Evolutionary conservation across 2,329 filamentous ascomycete species (phyloP).

Genomic region (Fusarium brevicatenulatum): DNA sequence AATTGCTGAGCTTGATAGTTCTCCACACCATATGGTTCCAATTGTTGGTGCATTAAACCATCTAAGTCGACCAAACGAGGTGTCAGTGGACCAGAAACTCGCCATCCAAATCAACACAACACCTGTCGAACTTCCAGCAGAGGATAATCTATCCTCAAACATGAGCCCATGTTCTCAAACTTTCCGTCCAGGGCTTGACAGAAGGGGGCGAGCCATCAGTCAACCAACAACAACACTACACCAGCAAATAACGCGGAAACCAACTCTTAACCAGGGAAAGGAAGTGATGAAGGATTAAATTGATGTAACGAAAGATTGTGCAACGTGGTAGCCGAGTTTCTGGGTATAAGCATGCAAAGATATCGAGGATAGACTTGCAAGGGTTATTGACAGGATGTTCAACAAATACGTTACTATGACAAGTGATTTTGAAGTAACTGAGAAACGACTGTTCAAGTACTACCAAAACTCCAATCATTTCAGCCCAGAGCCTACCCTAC

Average conservation of each 20-base stretch:
- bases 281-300: background rate
- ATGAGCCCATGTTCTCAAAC: background rate
- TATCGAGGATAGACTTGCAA: no score
- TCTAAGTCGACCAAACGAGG: background rate
- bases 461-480: background rate
- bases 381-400: background rate
- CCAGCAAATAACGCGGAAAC: background rate
- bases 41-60: background rate
- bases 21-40: constrained; percentile 14
- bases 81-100: background rate
- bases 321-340: background rate
- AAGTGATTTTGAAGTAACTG: background rate
- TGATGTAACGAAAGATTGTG: background rate
- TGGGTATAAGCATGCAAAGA: background rate
- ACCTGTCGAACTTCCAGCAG: constrained; percentile 19
- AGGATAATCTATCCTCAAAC: background rate
- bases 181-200: background rate
- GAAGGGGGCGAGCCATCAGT: background rate
- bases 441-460: background rate
- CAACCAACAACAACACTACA: background rate
- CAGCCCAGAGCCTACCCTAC: background rate
- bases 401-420: background rate
- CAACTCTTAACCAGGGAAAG: background rate
- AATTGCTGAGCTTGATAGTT: constrained; percentile 24
- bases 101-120: constrained; percentile 15